Base-by-base conservation (phyloP, 2,329 filamentous ascomycete genomes). In the Xylariaceae sp. region DNA sequence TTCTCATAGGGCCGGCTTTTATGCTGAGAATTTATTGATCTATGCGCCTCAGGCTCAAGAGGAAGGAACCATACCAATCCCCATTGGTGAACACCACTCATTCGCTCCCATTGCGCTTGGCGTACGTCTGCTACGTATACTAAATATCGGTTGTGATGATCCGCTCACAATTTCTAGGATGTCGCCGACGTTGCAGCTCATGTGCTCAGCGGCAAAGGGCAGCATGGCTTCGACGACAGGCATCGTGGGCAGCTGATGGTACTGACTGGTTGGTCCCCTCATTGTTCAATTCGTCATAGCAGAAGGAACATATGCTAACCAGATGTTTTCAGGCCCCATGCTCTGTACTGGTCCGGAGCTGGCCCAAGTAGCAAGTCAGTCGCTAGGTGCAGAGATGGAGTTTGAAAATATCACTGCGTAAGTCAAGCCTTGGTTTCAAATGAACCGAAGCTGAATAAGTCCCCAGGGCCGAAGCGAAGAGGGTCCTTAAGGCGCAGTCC, bases 171-270 rank as follows among this genome's bases (percentile, higher is more conserved):
- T 38, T 45, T 20, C n/a, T 17, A 72, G 69, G 73, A 77, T 50
- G 58, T 76, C 44, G 69, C 73, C 10, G 66, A 71, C 36, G 62
- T 77, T 3, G 72, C 69, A 2, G 73, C 71, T 16, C 69, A 75
- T 50, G 67, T 76, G 5, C 63, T 77, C 19, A 64, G 66, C 1
- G 68, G 72, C 10, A 70, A 74, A 50, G 74, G 74, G 2, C 61
- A 67, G 38, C 65, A 76, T 37, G 74, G 73, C 1, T 75, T 77
- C 40, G 69, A 71, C 45, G 72, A 76, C 52, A 63, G 61, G 45
- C 70, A 75, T 52, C 68, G 74, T n/a, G 74, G 74, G 12, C 73
- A 77, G 58, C 67, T 76, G 55, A 76, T 76, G 65, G 62, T 71
- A 6, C 51, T 75, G n/a, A 77, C 73, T 1, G 70, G 70, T 69